phyloP scores from a whole-genome alignment of 1,139 yeast species.

The Lodderomyces parapsilosis region DNA sequence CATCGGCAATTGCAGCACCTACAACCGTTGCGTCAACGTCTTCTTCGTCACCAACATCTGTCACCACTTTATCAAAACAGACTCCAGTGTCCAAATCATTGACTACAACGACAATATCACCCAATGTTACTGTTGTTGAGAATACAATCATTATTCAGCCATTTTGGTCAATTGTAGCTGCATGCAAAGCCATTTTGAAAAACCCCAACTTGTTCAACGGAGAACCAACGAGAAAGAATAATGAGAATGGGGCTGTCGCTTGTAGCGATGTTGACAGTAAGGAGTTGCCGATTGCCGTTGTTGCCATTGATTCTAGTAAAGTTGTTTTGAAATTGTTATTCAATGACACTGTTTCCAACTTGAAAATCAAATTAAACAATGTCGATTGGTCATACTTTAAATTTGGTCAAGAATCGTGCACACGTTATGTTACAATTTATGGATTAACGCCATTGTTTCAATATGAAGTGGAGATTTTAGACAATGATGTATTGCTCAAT shows the following conservation, averaged over 20 bases:
- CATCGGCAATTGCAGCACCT: slow-evolving; percentile 5
- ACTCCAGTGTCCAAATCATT: slow-evolving; percentile 17
- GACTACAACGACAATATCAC: slow-evolving; percentile 17
- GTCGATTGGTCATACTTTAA: slow-evolving; percentile 57
- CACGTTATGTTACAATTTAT: slow-evolving; percentile 49
- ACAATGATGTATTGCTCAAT: slow-evolving; percentile 27
- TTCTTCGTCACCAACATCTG: slow-evolving; percentile 10
- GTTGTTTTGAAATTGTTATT: slow-evolving; percentile 43
- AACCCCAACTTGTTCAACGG: slow-evolving; percentile 54
- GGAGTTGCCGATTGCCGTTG: slow-evolving; percentile 22
- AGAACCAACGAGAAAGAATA: slow-evolving; percentile 38
- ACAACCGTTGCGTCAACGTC: slow-evolving; percentile 3
- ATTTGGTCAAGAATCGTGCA: slow-evolving; percentile 31
- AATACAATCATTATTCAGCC: slow-evolving; percentile 50
- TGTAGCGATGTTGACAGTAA: background rate
- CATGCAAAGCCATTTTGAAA: slow-evolving; percentile 53
- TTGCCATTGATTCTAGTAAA: slow-evolving; percentile 32
- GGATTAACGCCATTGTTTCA: slow-evolving; percentile 69
- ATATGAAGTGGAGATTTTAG: slow-evolving; percentile 58
- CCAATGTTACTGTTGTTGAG: slow-evolving; percentile 29
- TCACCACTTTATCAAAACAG: slow-evolving; percentile 14
- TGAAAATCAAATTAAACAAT: slow-evolving; percentile 56
- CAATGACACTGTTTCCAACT: slow-evolving; percentile 17
- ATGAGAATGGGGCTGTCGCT: background rate
- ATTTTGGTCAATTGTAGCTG: slow-evolving; percentile 66